A percentile compares a stretch with the other conserved stretches of the same genome.
Evolutionary conservation across 805 yeast genomes (phyloP).

Genomic region (Ogataea pini): DNA sequence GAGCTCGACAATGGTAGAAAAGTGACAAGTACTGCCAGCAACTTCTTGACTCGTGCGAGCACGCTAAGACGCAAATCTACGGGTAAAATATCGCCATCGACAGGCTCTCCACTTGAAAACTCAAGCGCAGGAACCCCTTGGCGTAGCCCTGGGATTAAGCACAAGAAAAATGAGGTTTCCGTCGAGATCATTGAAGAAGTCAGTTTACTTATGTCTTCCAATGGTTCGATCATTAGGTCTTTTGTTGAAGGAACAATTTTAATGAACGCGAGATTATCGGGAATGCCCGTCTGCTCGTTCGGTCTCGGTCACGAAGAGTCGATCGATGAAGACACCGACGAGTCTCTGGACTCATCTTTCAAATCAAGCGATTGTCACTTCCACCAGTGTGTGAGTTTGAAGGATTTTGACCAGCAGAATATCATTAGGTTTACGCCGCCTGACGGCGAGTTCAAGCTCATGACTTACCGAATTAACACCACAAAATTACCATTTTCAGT

Average conservation of each 20-base stretch:
- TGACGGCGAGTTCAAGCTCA: constrained; percentile 81
- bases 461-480: constrained; percentile 67
- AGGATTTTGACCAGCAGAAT: constrained; percentile 63
- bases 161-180: constrained; percentile 78
- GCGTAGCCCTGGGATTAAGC: constrained; percentile 70
- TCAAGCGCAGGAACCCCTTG: constrained; percentile 48
- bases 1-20: constrained; percentile 4
- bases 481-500: constrained; percentile 72
- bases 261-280: constrained; percentile 71
- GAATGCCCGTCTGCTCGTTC: constrained; percentile 81
- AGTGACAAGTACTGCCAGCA: constrained; percentile 13
- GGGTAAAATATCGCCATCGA: constrained; percentile 9
- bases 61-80: constrained; percentile 24
- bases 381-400: constrained; percentile 82
- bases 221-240: constrained; percentile 63
- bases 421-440: constrained; percentile 79
- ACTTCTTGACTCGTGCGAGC: constrained; percentile 23
- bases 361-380: constrained; percentile 73
- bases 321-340: constrained; percentile 37
- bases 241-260: constrained; percentile 76
- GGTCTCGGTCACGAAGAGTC: constrained; percentile 51
- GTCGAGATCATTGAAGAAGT: constrained; percentile 76
- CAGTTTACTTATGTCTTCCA: constrained; percentile 64
- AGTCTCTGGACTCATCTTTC: constrained; percentile 6
- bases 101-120: constrained; percentile 14